A percentile compares a stretch with the other conserved stretches of the same genome.
Conservation (phyloP, 2,329 filamentous ascomycete species). For the Sclerotinia subarctica region DNA sequence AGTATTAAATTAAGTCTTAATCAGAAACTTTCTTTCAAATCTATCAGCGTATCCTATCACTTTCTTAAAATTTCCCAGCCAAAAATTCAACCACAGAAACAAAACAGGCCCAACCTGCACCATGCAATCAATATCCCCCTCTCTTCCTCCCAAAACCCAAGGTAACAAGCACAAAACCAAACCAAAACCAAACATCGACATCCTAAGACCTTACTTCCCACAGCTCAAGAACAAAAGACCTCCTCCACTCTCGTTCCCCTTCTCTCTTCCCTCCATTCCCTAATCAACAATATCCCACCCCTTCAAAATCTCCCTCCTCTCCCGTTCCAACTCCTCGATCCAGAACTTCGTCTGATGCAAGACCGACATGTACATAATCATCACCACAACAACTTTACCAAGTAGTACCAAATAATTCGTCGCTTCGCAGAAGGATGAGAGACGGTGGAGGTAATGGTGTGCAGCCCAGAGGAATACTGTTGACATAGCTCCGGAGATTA, state of each 20-base stretch:
- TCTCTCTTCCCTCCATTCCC: too few species aligned
- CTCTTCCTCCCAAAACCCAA: background rate
- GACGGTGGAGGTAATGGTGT: background rate
- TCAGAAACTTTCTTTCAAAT: background rate
- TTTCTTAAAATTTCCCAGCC: too few species aligned
- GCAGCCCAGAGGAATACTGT: background rate
- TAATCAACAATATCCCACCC: background rate
- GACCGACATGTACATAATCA: background rate
- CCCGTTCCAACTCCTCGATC: background rate
- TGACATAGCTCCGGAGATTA: background rate
- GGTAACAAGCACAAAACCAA: too few species aligned
- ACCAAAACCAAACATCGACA: too few species aligned
- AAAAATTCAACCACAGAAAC: background rate
- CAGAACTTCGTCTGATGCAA: background rate
- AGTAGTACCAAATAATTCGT: background rate
- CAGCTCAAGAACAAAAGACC: too few species aligned
- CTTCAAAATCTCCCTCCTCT: background rate
- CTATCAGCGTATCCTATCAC: accelerated
- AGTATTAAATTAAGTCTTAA: background rate
- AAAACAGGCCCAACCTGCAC: background rate
- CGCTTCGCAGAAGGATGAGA: background rate
- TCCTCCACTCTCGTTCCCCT: too few species aligned
- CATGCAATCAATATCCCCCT: background rate
- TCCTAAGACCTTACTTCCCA: too few species aligned
- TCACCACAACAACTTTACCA: background rate